These are phyloP conservation scores for Colletotrichum zoysiae DNA, from an alignment of 2,329 filamentous ascomycete genomes.

Conservation along the genomic window DNA sequence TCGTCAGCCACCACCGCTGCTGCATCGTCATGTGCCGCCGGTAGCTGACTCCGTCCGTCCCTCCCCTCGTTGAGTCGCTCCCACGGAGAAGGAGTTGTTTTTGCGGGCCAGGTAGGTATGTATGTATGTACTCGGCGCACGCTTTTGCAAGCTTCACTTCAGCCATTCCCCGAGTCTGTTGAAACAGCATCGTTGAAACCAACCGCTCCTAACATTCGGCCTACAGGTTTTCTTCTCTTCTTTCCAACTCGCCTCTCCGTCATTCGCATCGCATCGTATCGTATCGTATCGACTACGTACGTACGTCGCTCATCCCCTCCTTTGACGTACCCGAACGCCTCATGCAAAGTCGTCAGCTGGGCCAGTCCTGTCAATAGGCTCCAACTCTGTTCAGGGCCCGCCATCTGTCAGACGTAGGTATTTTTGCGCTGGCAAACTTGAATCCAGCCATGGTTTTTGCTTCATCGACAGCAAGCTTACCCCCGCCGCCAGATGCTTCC, in stretches of 20 bases:
- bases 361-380: constrained; percentile 8
- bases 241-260: too few species aligned
- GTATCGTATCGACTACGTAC: too few species aligned
- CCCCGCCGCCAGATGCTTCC: constrained; percentile 15
- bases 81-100: too few species aligned
- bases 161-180: not conserved
- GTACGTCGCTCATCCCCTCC: not conserved
- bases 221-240: too few species aligned
- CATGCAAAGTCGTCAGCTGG: constrained; percentile 21
- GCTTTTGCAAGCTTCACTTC: not conserved
- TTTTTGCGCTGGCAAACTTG: constrained; percentile 16
- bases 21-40: not conserved
- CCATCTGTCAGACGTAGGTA: constrained; percentile 22
- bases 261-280: too few species aligned
- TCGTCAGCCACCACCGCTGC: too few species aligned
- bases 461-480: constrained; percentile 32
- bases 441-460: constrained; percentile 11
- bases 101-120: too few species aligned
- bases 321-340: constrained; percentile 4
- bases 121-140: not conserved
- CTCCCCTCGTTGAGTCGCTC: not conserved
- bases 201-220: not conserved
- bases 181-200: not conserved
- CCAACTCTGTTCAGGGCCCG: constrained; percentile 18
- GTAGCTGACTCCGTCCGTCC: not conserved